These are phyloP conservation scores for Pestalotiopsis sp. DNA, from an alignment of 2,329 filamentous ascomycete species.

Conservation along the genomic window DNA sequence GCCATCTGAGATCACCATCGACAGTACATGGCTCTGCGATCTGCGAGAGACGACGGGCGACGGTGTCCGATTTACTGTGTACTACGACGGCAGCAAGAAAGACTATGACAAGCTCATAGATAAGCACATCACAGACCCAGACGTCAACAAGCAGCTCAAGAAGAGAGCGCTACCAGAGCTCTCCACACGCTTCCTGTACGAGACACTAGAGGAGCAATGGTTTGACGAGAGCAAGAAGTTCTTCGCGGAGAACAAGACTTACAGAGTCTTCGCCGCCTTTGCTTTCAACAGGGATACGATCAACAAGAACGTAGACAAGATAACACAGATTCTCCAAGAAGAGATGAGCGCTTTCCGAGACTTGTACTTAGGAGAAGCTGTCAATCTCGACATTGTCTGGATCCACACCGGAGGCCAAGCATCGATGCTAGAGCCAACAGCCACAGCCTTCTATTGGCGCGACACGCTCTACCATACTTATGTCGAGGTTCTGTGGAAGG, in stretches of 20 bases:
- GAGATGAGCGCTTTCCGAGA: conserved; percentile 19
- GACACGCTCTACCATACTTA: conserved; percentile 29
- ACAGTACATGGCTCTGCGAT: conserved; percentile 24
- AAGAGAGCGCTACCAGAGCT: conserved; percentile 19
- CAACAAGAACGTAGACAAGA: conserved; percentile 6
- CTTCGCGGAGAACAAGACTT: conserved; percentile 25
- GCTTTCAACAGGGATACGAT: conserved; percentile 16
- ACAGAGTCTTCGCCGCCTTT: conserved; percentile 31
- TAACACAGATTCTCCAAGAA: conserved; percentile 14
- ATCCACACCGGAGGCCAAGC: conserved; percentile 31
- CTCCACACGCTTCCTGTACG: conserved; percentile 30
- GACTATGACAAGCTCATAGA: conserved; percentile 8
- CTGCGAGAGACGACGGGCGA: background rate
- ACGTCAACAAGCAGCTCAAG: conserved; percentile 25
- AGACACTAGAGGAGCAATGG: conserved; percentile 32
- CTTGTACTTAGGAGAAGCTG: conserved; percentile 15
- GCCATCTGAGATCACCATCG: conserved; percentile 30
- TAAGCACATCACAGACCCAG: conserved; percentile 12
- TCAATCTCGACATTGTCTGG: conserved; percentile 24
- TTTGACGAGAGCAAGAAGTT: conserved; percentile 27
- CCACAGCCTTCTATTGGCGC: conserved; percentile 35
- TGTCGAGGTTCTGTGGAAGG: conserved; percentile 31
- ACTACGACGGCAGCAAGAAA: conserved; percentile 20
- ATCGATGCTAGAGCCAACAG: background rate
- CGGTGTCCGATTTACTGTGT: conserved; percentile 19